Evolutionary conservation across 1,139 yeast species (phyloP).

Genomic region (Nematodospora anomalae): DNA sequence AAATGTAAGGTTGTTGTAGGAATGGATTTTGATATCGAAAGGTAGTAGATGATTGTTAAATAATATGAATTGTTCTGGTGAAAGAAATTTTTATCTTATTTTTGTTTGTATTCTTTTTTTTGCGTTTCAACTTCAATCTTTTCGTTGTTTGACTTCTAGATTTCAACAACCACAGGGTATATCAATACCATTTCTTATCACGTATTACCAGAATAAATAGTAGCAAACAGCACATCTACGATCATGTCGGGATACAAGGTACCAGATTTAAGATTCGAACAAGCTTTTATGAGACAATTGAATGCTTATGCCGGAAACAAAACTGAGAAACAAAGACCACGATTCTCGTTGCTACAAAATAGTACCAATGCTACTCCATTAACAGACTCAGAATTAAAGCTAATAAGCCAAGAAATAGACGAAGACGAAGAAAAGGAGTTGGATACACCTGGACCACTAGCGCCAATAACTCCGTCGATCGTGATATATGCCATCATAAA

Average conservation of each 20-base stretch:
- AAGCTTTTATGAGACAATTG: constrained; percentile 54
- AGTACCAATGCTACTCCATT: constrained; percentile 14
- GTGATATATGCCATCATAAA: constrained; percentile 57
- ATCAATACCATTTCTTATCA: too few species aligned
- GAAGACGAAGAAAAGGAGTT: constrained; percentile 18
- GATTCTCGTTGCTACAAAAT: constrained; percentile 1
- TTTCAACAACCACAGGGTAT: too few species aligned
- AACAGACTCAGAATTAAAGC: constrained; percentile 26
- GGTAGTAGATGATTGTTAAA: too few species aligned
- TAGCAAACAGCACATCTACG: too few species aligned
- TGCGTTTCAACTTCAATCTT: background rate
- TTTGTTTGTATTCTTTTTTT: constrained; percentile 4
- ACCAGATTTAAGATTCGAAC: constrained; percentile 70
- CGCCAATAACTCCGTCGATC: constrained; percentile 45
- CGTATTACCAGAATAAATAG: too few species aligned
- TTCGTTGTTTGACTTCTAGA: constrained; percentile 1
- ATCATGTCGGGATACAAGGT: constrained; percentile 30
- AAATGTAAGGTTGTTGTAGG: too few species aligned
- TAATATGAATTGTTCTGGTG: too few species aligned
- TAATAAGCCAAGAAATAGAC: constrained; percentile 25
- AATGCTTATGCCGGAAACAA: constrained; percentile 30
- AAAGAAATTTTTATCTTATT: constrained; percentile 3
- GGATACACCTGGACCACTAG: constrained; percentile 24
- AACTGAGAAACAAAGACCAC: constrained; percentile 3
- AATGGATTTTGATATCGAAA: too few species aligned